phyloP scores from a whole-genome alignment of 352 stramenopile species.

The Globisporangium canariense region DNA sequence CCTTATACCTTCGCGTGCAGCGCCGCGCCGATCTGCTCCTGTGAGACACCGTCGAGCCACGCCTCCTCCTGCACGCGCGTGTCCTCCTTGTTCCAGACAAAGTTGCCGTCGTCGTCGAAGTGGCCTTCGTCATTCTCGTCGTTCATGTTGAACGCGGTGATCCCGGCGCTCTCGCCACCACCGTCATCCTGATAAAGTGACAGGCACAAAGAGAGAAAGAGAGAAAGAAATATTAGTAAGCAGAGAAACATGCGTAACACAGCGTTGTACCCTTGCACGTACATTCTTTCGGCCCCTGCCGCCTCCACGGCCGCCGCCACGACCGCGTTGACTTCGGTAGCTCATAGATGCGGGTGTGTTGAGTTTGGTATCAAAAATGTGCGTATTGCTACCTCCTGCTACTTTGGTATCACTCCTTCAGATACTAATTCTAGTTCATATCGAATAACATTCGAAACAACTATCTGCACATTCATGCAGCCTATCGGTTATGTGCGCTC shows the following conservation, averaged over 20 bases:
- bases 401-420: not conserved
- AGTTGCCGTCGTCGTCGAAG: slow-evolving; percentile 78
- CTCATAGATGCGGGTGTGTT: slow-evolving; percentile 8
- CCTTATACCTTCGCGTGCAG: slow-evolving; percentile 45
- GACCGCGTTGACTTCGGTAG: slow-evolving; percentile 4
- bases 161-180: slow-evolving; percentile 31
- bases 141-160: slow-evolving; percentile 83
- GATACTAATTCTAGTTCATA: too few species aligned
- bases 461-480: too few species aligned
- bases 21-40: slow-evolving; percentile 68
- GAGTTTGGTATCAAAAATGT: slow-evolving; percentile 8
- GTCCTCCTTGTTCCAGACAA: slow-evolving; percentile 78
- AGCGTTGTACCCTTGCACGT: not conserved
- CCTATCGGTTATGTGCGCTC: too few species aligned
- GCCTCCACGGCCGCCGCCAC: slow-evolving; percentile 10
- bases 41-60: slow-evolving; percentile 71
- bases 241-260: not conserved
- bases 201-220: not conserved
- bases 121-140: slow-evolving; percentile 85
- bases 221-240: not conserved
- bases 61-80: slow-evolving; percentile 78
- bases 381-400: not conserved
- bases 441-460: too few species aligned
- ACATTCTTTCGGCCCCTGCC: slow-evolving; percentile 8
- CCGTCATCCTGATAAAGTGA: slow-evolving; percentile 8